These are phyloP conservation scores for Radiomyces spectabilis DNA, from an alignment of 192 early-diverging fungal species.

Conservation along the genomic window DNA sequence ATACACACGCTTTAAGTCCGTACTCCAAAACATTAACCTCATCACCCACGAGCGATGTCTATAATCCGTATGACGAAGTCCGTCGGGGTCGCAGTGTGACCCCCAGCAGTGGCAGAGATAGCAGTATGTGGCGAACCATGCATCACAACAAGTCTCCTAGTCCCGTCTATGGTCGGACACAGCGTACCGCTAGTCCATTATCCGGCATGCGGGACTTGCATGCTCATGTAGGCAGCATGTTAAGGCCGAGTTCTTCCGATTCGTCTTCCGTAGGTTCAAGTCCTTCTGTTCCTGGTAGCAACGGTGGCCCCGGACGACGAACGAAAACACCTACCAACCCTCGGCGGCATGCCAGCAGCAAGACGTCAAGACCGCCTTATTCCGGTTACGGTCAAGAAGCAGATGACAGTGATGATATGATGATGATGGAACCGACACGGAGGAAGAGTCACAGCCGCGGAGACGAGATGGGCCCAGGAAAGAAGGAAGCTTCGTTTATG, in stretches of 20 bases:
- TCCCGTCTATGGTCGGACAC: slow-evolving; percentile 13
- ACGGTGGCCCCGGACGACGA: background rate
- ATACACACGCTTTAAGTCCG: background rate
- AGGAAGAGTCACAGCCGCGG: too few relatives aligned
- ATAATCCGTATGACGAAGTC: slow-evolving; percentile 9
- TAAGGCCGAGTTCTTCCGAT: slow-evolving; percentile 7
- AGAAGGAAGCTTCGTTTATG: too few relatives aligned
- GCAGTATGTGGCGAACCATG: slow-evolving; percentile 10
- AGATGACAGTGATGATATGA: too few relatives aligned
- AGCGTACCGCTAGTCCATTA: background rate
- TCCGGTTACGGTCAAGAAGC: too few relatives aligned
- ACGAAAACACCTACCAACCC: background rate
- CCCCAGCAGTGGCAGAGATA: slow-evolving; percentile 8
- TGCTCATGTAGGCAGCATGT: background rate
- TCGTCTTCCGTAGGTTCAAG: background rate
- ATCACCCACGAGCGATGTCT: slow-evolving; percentile 5
- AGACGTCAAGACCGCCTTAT: too few relatives aligned
- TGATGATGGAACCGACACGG: too few relatives aligned
- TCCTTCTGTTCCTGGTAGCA: background rate
- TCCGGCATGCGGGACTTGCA: background rate
- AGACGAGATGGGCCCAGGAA: too few relatives aligned
- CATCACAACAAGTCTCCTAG: background rate
- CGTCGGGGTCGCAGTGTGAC: slow-evolving; percentile 6
- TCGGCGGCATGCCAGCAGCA: background rate
- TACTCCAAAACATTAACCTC: slow-evolving; percentile 7